These are phyloP conservation scores for Ploettnerulaceae sp. DNA, from an alignment of 2,329 filamentous ascomycete genomes.

Conservation along the genomic window DNA sequence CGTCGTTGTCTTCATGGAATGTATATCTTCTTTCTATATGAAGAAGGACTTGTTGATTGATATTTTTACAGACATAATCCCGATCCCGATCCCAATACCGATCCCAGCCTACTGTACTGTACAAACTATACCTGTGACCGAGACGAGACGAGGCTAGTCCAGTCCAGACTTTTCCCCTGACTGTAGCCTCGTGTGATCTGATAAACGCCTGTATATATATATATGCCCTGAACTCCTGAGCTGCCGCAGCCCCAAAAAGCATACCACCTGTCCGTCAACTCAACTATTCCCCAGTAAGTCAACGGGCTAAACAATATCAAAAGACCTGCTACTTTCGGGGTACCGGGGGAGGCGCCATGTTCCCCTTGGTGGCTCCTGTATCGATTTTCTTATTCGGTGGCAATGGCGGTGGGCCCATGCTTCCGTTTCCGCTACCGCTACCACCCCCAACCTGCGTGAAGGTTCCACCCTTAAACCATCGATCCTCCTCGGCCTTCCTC, in stretches of 20 bases:
- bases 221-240: not conserved
- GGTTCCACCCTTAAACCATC: conserved; percentile 96
- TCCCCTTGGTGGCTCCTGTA: conserved; percentile 51
- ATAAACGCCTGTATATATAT: not conserved
- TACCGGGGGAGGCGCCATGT: conserved; percentile 32
- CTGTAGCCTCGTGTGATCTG: not conserved
- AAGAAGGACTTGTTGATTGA: too few relatives aligned
- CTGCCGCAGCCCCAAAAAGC: not conserved
- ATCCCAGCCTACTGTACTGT: too few relatives aligned
- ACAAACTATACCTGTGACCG: too few relatives aligned
- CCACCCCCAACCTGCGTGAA: conserved; percentile 84
- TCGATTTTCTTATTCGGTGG: conserved; percentile 63
- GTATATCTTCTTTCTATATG: too few relatives aligned
- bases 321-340: conserved; percentile 31
- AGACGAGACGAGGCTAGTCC: too few relatives aligned
- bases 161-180: too few relatives aligned
- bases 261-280: not conserved
- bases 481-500: conserved; percentile 87
- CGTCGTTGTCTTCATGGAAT: too few relatives aligned
- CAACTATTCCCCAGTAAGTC: too few relatives aligned
- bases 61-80: too few relatives aligned
- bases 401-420: conserved; percentile 76
- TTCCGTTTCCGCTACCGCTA: conserved; percentile 38
- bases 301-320: too few relatives aligned
- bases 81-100: too few relatives aligned